Evolutionary conservation across 441 rosid genomes (phyloP).

Genomic region (Gossypium schwendimanii): DNA sequence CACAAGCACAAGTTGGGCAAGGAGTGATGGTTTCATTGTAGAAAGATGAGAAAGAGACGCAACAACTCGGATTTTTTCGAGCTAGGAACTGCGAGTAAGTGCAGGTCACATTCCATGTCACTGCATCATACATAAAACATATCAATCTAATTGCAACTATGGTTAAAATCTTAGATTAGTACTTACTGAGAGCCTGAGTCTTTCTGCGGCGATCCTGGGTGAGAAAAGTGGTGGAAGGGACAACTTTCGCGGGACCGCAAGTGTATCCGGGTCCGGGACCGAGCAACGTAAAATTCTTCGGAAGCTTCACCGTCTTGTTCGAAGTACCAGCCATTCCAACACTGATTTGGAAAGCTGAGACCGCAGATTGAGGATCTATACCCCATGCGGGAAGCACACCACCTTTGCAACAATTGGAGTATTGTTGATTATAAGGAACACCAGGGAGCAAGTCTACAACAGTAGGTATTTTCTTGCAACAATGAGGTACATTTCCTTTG

Average conservation of each 20-base stretch:
- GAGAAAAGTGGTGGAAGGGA: conserved; percentile 56
- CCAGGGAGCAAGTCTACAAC: conserved; percentile 71
- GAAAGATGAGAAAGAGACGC: conserved; percentile 86
- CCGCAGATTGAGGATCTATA: conserved; percentile 55
- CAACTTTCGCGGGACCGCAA: conserved; percentile 72
- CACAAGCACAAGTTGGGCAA: conserved; percentile 76
- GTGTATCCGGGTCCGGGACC: conserved; percentile 88
- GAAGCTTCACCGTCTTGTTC: conserved; percentile 74
- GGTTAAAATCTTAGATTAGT: neutral
- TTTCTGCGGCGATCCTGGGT: conserved; percentile 50
- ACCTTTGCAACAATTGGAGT: conserved; percentile 84
- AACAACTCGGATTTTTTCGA: conserved; percentile 63
- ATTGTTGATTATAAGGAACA: conserved; percentile 68
- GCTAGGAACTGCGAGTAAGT: conserved; percentile 85
- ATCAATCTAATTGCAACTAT: neutral
- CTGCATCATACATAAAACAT: conserved; percentile 27
- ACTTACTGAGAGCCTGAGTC: conserved; percentile 67
- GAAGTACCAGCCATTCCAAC: conserved; percentile 68
- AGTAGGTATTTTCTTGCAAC: conserved; percentile 65
- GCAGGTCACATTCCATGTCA: conserved; percentile 91
- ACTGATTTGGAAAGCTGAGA: conserved; percentile 62
- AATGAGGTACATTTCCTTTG: conserved; percentile 69
- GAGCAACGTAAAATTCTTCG: conserved; percentile 74
- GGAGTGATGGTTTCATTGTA: conserved; percentile 73
- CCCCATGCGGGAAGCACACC: conserved; percentile 74